Base-by-base conservation (phyloP, 108 stramenopile species). In the Conticribra weissflogii region DNA sequence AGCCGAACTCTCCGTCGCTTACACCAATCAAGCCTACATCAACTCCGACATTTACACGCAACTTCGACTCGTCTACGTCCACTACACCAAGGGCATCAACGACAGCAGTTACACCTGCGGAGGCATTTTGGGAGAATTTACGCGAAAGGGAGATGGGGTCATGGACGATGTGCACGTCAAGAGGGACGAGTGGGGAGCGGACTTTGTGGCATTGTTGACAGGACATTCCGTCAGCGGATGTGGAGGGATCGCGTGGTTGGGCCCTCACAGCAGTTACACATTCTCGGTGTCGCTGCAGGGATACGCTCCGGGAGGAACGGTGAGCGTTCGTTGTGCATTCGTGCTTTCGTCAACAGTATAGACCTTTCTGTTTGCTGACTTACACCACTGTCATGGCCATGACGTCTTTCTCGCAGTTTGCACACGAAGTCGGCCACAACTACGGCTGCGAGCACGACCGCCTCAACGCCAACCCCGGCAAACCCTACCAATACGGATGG, bases 161-260 rank as follows among this genome's bases (percentile, higher is more conserved):
- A 57, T 79, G 51, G 72, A 73, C 27, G 71, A 79, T n/a, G 78
- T 71, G 3, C 78, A 74, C 54, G 23, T 21, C 46, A 30, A 57
- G 63, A 44, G 78, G 24, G 31, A 51, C 19, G 53, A 64, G 19
- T 71, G 72, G 63, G 78, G 78, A 25, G 78, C 78, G 5, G 78
- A 79, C 56, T 56, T 79, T 51, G 72, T 79, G 16, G 66, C 51
- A 12, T n/a, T 71, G 69, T 30, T 79, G 63, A 65, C 63, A 2
- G 33, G 46, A 2, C 46, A 59, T 23, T 36, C 59, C 19, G 61
- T 31, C 5, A 28, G 44, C 1, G 27, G 41, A 24, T 73, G 66
- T 30, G 72, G 78, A 15, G 78, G 78, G 3, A 68, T 79, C 12
- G 78, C 70, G 9, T 72, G 59, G 5, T 14, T 66, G n/a, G 59